Base-by-base conservation (phyloP, 805 yeast genomes). In the Zygosaccharomyces lentus region DNA sequence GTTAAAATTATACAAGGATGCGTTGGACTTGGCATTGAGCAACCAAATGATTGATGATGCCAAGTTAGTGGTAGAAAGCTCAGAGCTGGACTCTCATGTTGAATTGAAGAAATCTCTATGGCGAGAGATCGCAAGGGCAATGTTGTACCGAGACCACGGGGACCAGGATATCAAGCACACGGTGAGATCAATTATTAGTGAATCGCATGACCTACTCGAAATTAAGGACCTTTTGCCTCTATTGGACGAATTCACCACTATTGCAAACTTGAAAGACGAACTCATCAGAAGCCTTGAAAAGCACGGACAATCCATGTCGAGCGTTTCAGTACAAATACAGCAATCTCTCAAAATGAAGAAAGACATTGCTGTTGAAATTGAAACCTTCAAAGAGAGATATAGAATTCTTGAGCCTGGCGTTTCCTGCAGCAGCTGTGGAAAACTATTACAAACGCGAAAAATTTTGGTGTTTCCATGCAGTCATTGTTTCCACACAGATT, bases 401-500 rank as follows among this genome's bases (percentile, higher is more conserved):
- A 81, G 81, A 31, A 72, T 83, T 0, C 75, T 91, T 15, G 84
- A 85, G 56, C 89, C 96, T 0, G 95, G 93, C 1, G 93, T 83
- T 51, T 77, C 91, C 0, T 93, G 99, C 67, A 69, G 75, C 35
- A 53, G 80, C 3, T 91, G 98, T 64, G 67, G 71, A n/a, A 75
- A 75, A 53, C 75, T 93, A 7, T 69, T 91, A 37, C 75, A 87
- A 2, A 77, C 82, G 3, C 76, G 88, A 47, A 84, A 80, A 59
- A 89, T 89, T 55, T 75, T 82, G 44, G 79, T 82, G 4, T 93
- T 87, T 59, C 96, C 96, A 0, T 93, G 99, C 61, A 84, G 78
- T 46, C 99, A 93, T 62, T 79, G 87, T 4, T 85, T 87, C 67
- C 98, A 93, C 61, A 82, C 81, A 42, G 96, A 89, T 61, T 93